These are phyloP conservation scores for Puya raimondii DNA, from an alignment of 176 grass and related monocot species.

Conservation along the genomic window DNA sequence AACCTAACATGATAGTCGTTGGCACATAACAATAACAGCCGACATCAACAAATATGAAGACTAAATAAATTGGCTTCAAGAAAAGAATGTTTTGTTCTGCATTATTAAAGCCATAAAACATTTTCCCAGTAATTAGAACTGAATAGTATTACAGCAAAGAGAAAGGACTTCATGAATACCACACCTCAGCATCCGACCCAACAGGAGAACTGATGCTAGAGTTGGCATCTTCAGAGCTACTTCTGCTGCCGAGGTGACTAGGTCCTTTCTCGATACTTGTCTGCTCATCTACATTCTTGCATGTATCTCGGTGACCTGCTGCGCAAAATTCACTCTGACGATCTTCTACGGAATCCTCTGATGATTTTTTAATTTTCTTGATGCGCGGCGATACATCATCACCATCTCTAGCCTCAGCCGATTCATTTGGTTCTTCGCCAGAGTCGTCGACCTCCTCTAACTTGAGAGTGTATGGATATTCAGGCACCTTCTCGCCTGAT, in stretches of 20 bases:
- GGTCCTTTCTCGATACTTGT: constrained; percentile 15
- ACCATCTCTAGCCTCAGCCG: constrained; percentile 3
- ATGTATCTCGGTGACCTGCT: constrained; percentile 9
- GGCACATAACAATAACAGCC: not conserved
- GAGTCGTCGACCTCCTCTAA: constrained; percentile 39
- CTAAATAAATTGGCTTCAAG: not conserved
- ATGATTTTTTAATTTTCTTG: constrained; percentile 38
- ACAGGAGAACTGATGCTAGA: constrained; percentile 16
- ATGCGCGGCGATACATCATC: not conserved
- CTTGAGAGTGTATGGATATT: constrained; percentile 42
- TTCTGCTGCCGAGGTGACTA: constrained; percentile 16
- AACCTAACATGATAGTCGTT: not conserved
- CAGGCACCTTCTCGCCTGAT: constrained; percentile 45
- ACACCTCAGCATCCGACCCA: constrained; percentile 34
- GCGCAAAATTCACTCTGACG: constrained; percentile 5
- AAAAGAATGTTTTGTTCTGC: no score
- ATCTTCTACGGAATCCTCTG: constrained; percentile 5
- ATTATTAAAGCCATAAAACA: not conserved
- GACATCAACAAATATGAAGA: not conserved
- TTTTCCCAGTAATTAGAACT: not conserved
- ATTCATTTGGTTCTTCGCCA: constrained; percentile 9
- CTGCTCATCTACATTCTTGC: constrained; percentile 7
- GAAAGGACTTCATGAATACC: not conserved
- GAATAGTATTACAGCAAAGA: not conserved
- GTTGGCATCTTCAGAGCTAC: constrained; percentile 22